Evolutionary conservation across 1,284 basidiomycete species (phyloP).

Genomic region (Serendipita sp.): DNA sequence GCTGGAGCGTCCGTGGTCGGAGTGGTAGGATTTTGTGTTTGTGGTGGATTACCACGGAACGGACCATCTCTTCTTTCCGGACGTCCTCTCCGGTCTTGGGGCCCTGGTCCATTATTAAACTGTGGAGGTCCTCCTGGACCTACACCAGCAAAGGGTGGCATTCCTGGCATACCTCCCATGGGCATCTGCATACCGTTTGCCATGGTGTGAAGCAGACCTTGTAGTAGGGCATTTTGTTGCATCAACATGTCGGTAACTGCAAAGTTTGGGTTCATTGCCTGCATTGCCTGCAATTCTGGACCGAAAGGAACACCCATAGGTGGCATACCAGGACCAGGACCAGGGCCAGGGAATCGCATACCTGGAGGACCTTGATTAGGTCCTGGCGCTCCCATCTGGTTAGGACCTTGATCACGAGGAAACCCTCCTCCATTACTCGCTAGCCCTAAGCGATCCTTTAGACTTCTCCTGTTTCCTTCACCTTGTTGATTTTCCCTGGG

Average conservation of each 20-base stretch:
- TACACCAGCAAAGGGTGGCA: neutral
- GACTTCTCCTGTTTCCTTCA: constrained; percentile 26
- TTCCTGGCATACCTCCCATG: neutral
- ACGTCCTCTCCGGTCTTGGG: constrained; percentile 27
- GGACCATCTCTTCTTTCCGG: constrained; percentile 30
- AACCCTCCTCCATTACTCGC: constrained; percentile 29
- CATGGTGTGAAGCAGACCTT: constrained; percentile 3
- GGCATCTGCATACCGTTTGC: constrained; percentile 5
- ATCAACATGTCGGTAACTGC: neutral
- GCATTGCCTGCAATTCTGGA: constrained; percentile 34
- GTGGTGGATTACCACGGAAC: constrained; percentile 26
- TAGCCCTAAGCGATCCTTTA: constrained; percentile 47
- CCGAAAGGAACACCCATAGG: constrained; percentile 19
- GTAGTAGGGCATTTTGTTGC: constrained; percentile 1
- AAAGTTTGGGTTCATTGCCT: constrained; percentile 32
- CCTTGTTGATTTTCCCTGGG: constrained; percentile 49
- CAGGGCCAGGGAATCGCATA: constrained; percentile 33
- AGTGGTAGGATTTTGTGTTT: constrained; percentile 15
- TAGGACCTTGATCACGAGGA: constrained; percentile 16
- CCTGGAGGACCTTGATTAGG: constrained; percentile 12
- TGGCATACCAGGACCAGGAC: constrained; percentile 49
- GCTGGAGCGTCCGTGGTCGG: too few relatives aligned
- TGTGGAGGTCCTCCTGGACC: constrained; percentile 8
- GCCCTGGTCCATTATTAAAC: constrained; percentile 10
- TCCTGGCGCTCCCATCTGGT: neutral